These are phyloP conservation scores for Monilinia fructicola DNA, from an alignment of 2,329 filamentous ascomycete genomes.

Conservation along the genomic window DNA sequence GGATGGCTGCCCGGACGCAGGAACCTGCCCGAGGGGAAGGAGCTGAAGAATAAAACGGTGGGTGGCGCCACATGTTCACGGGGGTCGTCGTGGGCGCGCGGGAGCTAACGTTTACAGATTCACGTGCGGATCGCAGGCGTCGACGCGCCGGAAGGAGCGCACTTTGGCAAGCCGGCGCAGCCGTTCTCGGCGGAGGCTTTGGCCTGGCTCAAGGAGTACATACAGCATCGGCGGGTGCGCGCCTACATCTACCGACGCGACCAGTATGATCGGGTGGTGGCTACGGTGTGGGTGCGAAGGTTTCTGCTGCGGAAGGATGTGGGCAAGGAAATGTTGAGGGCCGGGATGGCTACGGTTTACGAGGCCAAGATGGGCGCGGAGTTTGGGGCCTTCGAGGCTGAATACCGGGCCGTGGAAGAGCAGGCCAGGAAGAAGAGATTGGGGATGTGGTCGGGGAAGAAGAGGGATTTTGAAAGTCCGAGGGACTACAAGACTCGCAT, in stretches of 20 bases:
- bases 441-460: constrained; percentile 74
- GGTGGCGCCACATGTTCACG: constrained; percentile 40
- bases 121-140: constrained; percentile 86
- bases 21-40: constrained; percentile 66
- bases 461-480: constrained; percentile 72
- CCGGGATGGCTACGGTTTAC: constrained; percentile 84
- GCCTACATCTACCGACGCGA: constrained; percentile 82
- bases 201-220: constrained; percentile 72
- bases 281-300: constrained; percentile 73
- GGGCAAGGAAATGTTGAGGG: constrained; percentile 83
- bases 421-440: constrained; percentile 62
- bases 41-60: constrained; percentile 77
- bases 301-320: constrained; percentile 72
- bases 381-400: constrained; percentile 67
- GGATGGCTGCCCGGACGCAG: constrained; percentile 73
- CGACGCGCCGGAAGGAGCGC: constrained; percentile 88
- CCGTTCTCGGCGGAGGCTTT: constrained; percentile 80
- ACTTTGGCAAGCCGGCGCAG: constrained; percentile 87
- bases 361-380: constrained; percentile 89
- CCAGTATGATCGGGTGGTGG: constrained; percentile 90
- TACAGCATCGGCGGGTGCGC: constrained; percentile 72
- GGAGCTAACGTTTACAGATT: constrained; percentile 56
- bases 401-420: constrained; percentile 66
- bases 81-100: not conserved
- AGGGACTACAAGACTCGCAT: constrained; percentile 76